A percentile compares a stretch with the other conserved stretches of the same genome.
These are phyloP conservation scores for Venturia carpophila DNA, from an alignment of 2,329 filamentous ascomycete genomes.

Conservation along the genomic window DNA sequence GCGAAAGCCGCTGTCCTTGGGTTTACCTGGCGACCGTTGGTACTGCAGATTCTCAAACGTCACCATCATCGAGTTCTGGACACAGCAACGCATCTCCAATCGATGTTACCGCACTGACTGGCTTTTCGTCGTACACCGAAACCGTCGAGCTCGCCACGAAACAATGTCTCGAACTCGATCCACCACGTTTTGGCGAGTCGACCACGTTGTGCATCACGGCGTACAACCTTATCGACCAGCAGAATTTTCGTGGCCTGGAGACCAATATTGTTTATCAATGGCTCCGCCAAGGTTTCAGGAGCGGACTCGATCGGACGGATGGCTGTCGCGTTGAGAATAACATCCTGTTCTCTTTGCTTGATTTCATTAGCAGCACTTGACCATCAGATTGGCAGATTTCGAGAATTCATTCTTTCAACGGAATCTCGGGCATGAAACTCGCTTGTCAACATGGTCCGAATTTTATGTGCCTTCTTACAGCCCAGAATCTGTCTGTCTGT, in stretches of 20 bases:
- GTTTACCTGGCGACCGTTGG: not conserved
- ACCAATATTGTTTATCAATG: slow-evolving; percentile 22
- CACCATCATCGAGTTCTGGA: not conserved
- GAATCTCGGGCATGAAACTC: no score
- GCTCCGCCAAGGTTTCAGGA: slow-evolving; percentile 27
- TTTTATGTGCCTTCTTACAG: no score
- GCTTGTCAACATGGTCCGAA: no score
- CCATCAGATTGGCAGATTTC: no score
- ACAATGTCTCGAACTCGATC: slow-evolving; percentile 7
- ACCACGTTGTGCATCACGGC: slow-evolving; percentile 31
- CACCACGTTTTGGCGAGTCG: slow-evolving; percentile 22
- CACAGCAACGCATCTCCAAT: not conserved
- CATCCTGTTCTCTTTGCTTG: slow-evolving; percentile 23
- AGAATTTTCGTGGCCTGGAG: slow-evolving; percentile 27
- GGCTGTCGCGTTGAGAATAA: slow-evolving; percentile 29
- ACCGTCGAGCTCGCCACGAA: slow-evolving; percentile 3
- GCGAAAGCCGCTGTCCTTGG: not conserved
- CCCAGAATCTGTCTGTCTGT: no score
- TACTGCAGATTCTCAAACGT: not conserved
- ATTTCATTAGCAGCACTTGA: not conserved
- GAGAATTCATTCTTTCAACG: no score
- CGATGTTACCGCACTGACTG: not conserved
- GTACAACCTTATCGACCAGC: slow-evolving; percentile 28
- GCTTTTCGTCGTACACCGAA: not conserved
- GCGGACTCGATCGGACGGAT: slow-evolving; percentile 21